Percentiles rank a stretch among this genome's conserved stretches.
phyloP scores from a whole-genome alignment of 768 basidiomycete genomes.

The Cyclocybe aegerita region DNA sequence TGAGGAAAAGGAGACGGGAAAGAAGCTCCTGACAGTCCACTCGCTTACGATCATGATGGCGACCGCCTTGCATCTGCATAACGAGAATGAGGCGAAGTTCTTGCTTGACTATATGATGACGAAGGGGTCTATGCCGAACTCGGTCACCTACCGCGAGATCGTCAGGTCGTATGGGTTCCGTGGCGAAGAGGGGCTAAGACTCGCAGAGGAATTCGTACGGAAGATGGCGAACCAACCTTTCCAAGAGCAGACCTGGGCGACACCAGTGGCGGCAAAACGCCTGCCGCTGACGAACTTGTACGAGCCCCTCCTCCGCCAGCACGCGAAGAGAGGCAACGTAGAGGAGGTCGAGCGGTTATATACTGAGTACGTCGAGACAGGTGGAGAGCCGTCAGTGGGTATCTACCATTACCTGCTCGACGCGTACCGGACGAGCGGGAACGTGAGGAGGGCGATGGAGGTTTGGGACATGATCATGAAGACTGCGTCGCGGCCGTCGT shows the following conservation, averaged over 20 bases:
- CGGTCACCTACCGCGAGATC: conserved; percentile 69
- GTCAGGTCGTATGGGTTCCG: conserved; percentile 59
- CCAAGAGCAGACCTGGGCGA: conserved; percentile 27
- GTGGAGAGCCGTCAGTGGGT: conserved; percentile 57
- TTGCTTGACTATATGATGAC: conserved; percentile 72
- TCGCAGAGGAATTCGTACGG: conserved; percentile 68
- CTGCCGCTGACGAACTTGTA: conserved; percentile 45
- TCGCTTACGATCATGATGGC: conserved; percentile 75
- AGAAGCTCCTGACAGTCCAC: conserved; percentile 47
- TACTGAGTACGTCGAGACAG: conserved; percentile 48
- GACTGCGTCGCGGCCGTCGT: conserved; percentile 29
- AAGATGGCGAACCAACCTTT: conserved; percentile 35
- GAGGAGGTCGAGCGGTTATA: conserved; percentile 59
- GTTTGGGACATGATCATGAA: conserved; percentile 73
- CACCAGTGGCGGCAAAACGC: conserved; percentile 37
- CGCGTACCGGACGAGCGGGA: conserved; percentile 60
- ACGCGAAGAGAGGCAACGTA: conserved; percentile 40
- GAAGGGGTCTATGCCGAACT: conserved; percentile 63
- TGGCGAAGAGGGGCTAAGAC: conserved; percentile 46
- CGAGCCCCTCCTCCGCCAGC: conserved; percentile 57
- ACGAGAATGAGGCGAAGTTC: conserved; percentile 54
- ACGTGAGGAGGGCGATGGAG: conserved; percentile 52
- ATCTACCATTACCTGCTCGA: conserved; percentile 68
- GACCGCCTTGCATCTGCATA: conserved; percentile 60
- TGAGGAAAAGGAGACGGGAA: conserved; percentile 33